Percentiles rank a stretch among this genome's conserved stretches.
phyloP scores from a whole-genome alignment of 331 rosid genomes.

The Pyracantha coccinea region DNA sequence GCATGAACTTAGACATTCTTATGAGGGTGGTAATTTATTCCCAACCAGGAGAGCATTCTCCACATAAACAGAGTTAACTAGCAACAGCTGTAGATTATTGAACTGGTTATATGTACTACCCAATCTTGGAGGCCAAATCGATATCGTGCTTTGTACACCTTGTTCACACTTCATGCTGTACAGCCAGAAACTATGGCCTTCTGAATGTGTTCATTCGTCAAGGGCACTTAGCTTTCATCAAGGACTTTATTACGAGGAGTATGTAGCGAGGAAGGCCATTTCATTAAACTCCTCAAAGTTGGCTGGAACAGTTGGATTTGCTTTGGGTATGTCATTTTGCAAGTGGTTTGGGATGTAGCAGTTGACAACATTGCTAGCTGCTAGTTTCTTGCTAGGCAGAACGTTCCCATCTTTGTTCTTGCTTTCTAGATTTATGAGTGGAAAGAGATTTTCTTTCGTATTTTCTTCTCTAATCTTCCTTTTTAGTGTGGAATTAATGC shows the following conservation, averaged over 20 bases:
- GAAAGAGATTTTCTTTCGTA: slow-evolving; percentile 24
- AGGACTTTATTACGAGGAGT: slow-evolving; percentile 5
- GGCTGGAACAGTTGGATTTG: slow-evolving; percentile 14
- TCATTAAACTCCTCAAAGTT: slow-evolving; percentile 32
- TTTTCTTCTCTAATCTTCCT: slow-evolving; percentile 29
- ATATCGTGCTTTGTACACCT: background rate
- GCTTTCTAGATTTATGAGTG: slow-evolving; percentile 16
- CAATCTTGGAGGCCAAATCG: background rate
- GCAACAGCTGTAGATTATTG: background rate
- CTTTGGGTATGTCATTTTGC: slow-evolving; percentile 24
- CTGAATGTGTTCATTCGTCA: background rate
- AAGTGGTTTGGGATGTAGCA: slow-evolving; percentile 24
- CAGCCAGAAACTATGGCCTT: background rate
- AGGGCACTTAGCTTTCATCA: background rate
- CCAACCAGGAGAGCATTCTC: slow-evolving; percentile 9
- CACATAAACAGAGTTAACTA: background rate
- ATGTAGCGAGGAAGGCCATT: slow-evolving; percentile 25
- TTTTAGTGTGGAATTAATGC: slow-evolving; percentile 16
- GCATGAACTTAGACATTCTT: background rate
- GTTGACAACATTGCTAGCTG: slow-evolving; percentile 5
- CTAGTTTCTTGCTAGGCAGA: slow-evolving; percentile 15
- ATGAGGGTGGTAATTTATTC: slow-evolving; percentile 12
- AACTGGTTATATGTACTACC: background rate
- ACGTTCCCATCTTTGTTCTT: slow-evolving; percentile 15
- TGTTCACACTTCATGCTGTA: background rate